These are phyloP conservation scores for Solanum commersonii DNA, from an alignment of 257 asterid genomes.

Conservation along the genomic window DNA sequence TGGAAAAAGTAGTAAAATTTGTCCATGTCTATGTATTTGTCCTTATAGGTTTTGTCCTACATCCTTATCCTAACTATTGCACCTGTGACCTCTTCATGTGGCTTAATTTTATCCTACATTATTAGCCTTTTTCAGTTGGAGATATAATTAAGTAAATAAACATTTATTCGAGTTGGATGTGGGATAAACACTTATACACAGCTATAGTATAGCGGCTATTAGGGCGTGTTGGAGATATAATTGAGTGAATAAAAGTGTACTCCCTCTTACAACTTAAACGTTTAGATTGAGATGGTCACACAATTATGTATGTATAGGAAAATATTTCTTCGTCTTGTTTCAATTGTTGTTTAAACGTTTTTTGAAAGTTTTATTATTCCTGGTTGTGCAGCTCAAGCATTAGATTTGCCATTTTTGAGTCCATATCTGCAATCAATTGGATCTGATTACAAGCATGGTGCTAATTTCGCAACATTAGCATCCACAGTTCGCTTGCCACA, in stretches of 20 bases:
- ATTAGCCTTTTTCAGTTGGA: neutral
- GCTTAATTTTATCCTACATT: neutral
- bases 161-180: neutral
- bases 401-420: slow-evolving; percentile 51
- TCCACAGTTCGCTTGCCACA: slow-evolving; percentile 57
- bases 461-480: slow-evolving; percentile 55
- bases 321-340: neutral
- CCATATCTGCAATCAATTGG: slow-evolving; percentile 64
- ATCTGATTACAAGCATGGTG: slow-evolving; percentile 57
- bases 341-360: neutral
- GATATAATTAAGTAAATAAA: neutral
- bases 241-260: neutral
- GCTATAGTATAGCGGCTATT: too few relatives aligned
- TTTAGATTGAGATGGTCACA: neutral
- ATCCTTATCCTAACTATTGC: neutral
- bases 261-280: neutral
- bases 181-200: too few relatives aligned
- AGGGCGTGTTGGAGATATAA: neutral
- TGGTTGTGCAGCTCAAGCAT: slow-evolving; percentile 51
- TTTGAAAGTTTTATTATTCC: neutral
- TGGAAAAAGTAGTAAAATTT: neutral
- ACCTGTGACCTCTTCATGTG: neutral
- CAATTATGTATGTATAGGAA: neutral
- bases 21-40: neutral
- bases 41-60: neutral